Evolutionary conservation across 345 rosid genomes (phyloP), one percentile per base, ranked within the genome.

Genomic region (Boechera retrofracta): DNA sequence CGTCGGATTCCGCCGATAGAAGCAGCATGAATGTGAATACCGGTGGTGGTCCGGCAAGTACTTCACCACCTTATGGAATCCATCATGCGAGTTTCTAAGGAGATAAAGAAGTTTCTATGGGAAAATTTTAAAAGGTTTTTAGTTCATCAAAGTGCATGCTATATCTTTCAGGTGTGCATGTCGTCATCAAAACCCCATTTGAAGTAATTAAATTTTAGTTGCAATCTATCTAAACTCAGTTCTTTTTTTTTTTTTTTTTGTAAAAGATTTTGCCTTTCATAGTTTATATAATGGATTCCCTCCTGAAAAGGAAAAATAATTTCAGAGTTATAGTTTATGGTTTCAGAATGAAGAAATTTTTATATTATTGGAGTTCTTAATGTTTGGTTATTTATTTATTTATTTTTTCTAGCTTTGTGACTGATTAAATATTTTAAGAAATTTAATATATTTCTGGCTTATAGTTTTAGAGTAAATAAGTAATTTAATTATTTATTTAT

Each of bases 1-100:
- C 85, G 7, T 77, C 83, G 55, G 83, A 84, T 71, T 82, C 87
- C 24, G 85, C 76, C 16, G 83, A 84, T 16, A 64, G 82, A 74
- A 79, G 67, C 66, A 80, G 64, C 64, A 71, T 68, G 59, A 78
- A 67, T 78, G 75, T 54, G 48, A 78, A 83, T 67, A 65, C 73
- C 7, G 42, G 77, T 16, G 67, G 81, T 76, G 87, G 77, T 71
- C 80, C 81, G 69, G 68, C 81, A 72, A 67, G 66, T 48, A 49
- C 54, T 49, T 77, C 86, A 62, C 79, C 83, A 56, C 72, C 76
- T 18, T 75, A 74, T 75, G 79, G 76, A 69, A 64, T 80, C 60
- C 79, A 75, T 75, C 82, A 80, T 57, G 76, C 72, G 35, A 80
- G 68, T 64, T 80, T 75, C 76, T 70, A 74, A 73, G 61, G 2